A percentile compares a stretch with the other conserved stretches of the same genome.
phyloP scores from a whole-genome alignment of 805 yeast genomes.

The Starmera quercuum region DNA sequence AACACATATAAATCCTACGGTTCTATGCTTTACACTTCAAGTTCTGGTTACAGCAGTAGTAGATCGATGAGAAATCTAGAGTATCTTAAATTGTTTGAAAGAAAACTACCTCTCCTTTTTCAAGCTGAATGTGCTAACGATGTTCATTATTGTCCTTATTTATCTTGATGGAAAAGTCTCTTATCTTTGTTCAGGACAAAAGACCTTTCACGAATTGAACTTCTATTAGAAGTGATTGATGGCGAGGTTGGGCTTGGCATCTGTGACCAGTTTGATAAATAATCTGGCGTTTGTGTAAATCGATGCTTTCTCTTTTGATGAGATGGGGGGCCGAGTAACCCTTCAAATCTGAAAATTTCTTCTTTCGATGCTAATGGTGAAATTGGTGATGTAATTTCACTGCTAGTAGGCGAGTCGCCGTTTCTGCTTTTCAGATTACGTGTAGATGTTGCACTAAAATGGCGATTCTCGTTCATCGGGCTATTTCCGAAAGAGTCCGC shows the following conservation, averaged over 20 bases:
- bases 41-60: no score
- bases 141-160: not conserved
- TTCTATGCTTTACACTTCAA: no score
- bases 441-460: constrained; percentile 16
- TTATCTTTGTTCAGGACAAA: constrained; percentile 13
- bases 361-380: constrained; percentile 27
- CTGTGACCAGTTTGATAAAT: constrained; percentile 12
- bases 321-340: constrained; percentile 16
- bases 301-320: constrained; percentile 10
- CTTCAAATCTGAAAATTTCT: constrained; percentile 38
- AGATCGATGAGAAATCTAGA: no score
- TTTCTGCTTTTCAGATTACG: constrained; percentile 8
- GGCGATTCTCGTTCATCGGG: constrained; percentile 17
- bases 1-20: no score
- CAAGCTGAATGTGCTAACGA: no score
- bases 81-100: no score
- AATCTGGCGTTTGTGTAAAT: constrained; percentile 14
- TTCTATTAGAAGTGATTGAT: no score
- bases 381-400: constrained; percentile 16
- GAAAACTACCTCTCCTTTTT: no score
- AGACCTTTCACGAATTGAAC: not conserved
- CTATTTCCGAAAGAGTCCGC: constrained; percentile 53
- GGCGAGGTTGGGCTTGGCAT: no score
- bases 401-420: constrained; percentile 9
- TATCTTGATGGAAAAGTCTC: constrained; percentile 5